Evolutionary conservation across 352 stramenopile species (phyloP).

Genomic region (Globisporangium cylindrosporum): DNA sequence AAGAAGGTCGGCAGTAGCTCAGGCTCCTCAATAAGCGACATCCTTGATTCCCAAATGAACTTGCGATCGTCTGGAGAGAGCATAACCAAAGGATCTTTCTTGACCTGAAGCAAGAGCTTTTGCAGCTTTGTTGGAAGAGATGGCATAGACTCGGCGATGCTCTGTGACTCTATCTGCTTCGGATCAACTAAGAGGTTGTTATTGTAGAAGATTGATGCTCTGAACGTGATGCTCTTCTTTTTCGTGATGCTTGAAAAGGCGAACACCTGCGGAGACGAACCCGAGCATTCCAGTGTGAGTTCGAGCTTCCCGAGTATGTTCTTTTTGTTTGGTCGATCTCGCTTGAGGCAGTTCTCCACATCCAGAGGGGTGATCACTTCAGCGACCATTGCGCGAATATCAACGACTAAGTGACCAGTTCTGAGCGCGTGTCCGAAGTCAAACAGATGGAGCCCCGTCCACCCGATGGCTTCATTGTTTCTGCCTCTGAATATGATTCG

Average conservation of each 20-base stretch:
- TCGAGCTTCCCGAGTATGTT: slow-evolving; percentile 41
- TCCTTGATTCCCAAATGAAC: slow-evolving; percentile 75
- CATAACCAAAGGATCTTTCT: slow-evolving; percentile 59
- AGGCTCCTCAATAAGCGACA: slow-evolving; percentile 56
- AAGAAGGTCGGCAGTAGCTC: slow-evolving; percentile 85
- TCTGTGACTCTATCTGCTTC: background rate
- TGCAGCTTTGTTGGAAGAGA: slow-evolving; percentile 36
- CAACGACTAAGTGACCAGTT: slow-evolving; percentile 41
- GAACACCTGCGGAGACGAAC: slow-evolving; percentile 36
- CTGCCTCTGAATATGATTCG: slow-evolving; percentile 57
- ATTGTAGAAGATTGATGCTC: slow-evolving; percentile 71
- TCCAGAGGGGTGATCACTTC: slow-evolving; percentile 60
- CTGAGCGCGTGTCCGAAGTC: slow-evolving; percentile 77
- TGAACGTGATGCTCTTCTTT: slow-evolving; percentile 57
- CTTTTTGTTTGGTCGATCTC: slow-evolving; percentile 26
- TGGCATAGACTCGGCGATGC: slow-evolving; percentile 20
- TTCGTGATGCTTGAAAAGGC: slow-evolving; percentile 57
- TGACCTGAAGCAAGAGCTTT: slow-evolving; percentile 48
- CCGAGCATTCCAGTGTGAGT: slow-evolving; percentile 47
- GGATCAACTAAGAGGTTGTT: slow-evolving; percentile 6
- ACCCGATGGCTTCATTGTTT: slow-evolving; percentile 33
- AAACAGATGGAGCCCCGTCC: slow-evolving; percentile 75
- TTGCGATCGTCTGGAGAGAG: slow-evolving; percentile 51
- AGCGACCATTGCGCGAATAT: slow-evolving; percentile 17
- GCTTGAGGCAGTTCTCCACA: slow-evolving; percentile 68